phyloP scores from a whole-genome alignment of 1,139 yeast species.

The Blastobotrys ciferrii region DNA sequence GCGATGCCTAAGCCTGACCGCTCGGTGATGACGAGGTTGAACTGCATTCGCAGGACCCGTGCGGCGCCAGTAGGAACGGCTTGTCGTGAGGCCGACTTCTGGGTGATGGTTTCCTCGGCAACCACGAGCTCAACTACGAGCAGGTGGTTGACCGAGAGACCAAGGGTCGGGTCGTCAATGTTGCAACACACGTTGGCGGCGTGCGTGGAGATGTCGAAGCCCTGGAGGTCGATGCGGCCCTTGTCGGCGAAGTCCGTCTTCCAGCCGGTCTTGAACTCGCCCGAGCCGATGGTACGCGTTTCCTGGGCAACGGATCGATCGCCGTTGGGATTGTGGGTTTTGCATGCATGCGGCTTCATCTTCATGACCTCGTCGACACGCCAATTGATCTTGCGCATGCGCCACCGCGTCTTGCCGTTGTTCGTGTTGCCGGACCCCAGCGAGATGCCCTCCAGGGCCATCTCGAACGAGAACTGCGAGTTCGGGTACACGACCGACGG shows the following conservation, averaged over 20 bases:
- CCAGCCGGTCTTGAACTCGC: slow-evolving; percentile 90
- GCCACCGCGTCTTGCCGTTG: slow-evolving; percentile 65
- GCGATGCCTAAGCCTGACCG: slow-evolving; percentile 94
- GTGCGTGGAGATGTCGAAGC: slow-evolving; percentile 48
- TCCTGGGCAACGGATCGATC: slow-evolving; percentile 50
- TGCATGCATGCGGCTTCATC: slow-evolving; percentile 44
- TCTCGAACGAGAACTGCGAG: slow-evolving; percentile 77
- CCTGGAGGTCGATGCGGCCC: slow-evolving; percentile 76
- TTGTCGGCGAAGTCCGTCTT: slow-evolving; percentile 78
- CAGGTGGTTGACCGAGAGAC: slow-evolving; percentile 71
- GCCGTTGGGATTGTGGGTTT: slow-evolving; percentile 16
- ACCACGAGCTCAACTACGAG: slow-evolving; percentile 85
- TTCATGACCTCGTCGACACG: slow-evolving; percentile 79
- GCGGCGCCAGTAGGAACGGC: slow-evolving; percentile 81
- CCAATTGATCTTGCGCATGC: slow-evolving; percentile 89
- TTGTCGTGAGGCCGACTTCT: slow-evolving; percentile 28
- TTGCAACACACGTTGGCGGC: slow-evolving; percentile 71
- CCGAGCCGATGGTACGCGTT: slow-evolving; percentile 65
- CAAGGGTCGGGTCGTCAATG: slow-evolving; percentile 75
- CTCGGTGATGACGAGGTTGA: slow-evolving; percentile 75
- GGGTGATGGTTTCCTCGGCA: slow-evolving; percentile 71
- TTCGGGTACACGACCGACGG: slow-evolving; percentile 91
- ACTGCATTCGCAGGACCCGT: slow-evolving; percentile 90
- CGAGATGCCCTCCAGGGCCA: slow-evolving; percentile 78
- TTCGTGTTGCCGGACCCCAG: slow-evolving; percentile 7